phyloP scores from a whole-genome alignment of 495 filamentous ascomycete species.

The Tricharina praecox region DNA sequence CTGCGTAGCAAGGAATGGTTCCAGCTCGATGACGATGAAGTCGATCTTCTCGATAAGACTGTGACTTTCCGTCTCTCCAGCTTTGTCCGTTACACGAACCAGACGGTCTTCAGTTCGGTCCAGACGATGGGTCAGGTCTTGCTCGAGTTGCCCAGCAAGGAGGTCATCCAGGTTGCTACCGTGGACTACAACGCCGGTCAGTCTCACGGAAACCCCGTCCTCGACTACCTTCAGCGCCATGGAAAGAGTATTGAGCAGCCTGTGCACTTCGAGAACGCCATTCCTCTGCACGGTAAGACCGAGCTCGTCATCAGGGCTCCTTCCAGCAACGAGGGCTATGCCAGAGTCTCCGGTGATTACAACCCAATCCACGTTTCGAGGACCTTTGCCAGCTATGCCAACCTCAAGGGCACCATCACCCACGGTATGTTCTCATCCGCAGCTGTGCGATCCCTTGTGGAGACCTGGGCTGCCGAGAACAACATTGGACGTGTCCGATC shows the following conservation, averaged over 20 bases:
- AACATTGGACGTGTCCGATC: constrained; percentile 92
- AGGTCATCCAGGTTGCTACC: constrained; percentile 86
- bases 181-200: constrained; percentile 81
- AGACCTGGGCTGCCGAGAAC: constrained; percentile 98
- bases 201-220: constrained; percentile 89
- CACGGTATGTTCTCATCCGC: constrained; percentile 99
- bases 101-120: constrained; percentile 77
- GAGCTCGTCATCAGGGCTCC: constrained; percentile 73
- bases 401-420: constrained; percentile 87
- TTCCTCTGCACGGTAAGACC: constrained; percentile 84
- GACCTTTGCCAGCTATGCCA: constrained; percentile 88
- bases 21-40: constrained; percentile 56
- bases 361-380: constrained; percentile 98
- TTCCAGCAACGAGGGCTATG: constrained; percentile 95
- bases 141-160: constrained; percentile 89
- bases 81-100: constrained; percentile 85
- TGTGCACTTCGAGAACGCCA: constrained; percentile 90
- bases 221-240: constrained; percentile 86
- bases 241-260: constrained; percentile 91
- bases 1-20: constrained; percentile 96
- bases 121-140: constrained; percentile 86
- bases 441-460: constrained; percentile 90
- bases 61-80: constrained; percentile 91
- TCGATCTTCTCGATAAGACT: constrained; percentile 76
- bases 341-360: constrained; percentile 91